Percentiles rank a stretch among this genome's conserved stretches.
Conservation (phyloP, 129 eudicot genomes). For the Lonicera japonica region DNA sequence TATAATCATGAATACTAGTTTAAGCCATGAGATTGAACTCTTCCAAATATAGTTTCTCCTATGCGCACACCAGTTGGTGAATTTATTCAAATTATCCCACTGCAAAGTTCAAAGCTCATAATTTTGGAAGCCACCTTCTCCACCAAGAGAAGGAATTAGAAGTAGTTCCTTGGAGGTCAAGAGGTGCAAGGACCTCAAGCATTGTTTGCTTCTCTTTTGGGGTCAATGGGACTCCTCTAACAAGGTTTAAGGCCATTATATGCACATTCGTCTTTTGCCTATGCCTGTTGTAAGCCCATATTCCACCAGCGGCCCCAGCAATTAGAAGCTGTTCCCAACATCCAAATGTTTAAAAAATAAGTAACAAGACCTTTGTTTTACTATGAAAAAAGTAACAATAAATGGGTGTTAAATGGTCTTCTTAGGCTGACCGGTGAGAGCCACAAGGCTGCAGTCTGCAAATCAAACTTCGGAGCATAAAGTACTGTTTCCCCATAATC, state of each 20-base stretch:
- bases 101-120: not conserved
- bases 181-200: constrained; percentile 76
- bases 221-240: constrained; percentile 80
- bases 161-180: constrained; percentile 34
- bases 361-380: not conserved
- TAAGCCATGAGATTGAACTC: not conserved
- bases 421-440: constrained; percentile 61
- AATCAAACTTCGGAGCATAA: constrained; percentile 83
- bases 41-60: not conserved
- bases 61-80: not conserved
- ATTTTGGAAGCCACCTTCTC: constrained; percentile 42
- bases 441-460: constrained; percentile 97
- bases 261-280: constrained; percentile 81
- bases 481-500: constrained; percentile 91
- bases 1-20: not conserved
- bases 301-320: constrained; percentile 84
- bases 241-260: constrained; percentile 72
- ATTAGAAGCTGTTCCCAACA: constrained; percentile 46
- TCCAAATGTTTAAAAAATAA: not conserved
- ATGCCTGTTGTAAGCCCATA: constrained; percentile 76
- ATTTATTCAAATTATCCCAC: too few relatives aligned
- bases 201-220: constrained; percentile 83
- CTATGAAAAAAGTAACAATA: not conserved
- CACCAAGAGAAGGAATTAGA: constrained; percentile 49
- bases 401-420: not conserved